Evolutionary conservation across 1,284 basidiomycete species (phyloP).

Genomic region (Tremellales sp.): DNA sequence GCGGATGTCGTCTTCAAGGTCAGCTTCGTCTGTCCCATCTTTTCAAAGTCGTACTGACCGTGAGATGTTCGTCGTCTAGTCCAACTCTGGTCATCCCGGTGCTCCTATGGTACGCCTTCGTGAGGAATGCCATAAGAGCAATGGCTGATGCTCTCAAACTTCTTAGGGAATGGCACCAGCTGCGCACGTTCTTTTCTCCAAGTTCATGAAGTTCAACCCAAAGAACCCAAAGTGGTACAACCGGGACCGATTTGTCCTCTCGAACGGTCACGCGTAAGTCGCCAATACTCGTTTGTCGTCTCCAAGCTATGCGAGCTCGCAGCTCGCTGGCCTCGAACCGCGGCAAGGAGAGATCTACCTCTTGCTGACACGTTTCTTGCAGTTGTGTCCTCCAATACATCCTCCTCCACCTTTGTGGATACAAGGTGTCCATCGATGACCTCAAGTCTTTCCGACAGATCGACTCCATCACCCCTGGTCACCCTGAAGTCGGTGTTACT

Average conservation of each 20-base stretch:
- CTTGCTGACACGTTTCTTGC: slow-evolving; percentile 4
- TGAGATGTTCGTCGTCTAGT: slow-evolving; percentile 54
- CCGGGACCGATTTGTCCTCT: slow-evolving; percentile 57
- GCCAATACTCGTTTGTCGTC: background rate
- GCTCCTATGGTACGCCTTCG: slow-evolving; percentile 65
- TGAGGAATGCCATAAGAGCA: background rate
- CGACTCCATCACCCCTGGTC: slow-evolving; percentile 83
- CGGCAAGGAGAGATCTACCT: no score
- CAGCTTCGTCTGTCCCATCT: slow-evolving; percentile 24
- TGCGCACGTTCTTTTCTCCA: slow-evolving; percentile 63
- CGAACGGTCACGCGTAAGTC: slow-evolving; percentile 8
- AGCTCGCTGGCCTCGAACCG: no score
- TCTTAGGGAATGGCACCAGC: slow-evolving; percentile 67
- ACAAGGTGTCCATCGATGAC: slow-evolving; percentile 54
- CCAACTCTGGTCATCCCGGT: slow-evolving; percentile 91
- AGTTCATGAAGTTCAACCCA: slow-evolving; percentile 48
- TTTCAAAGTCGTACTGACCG: slow-evolving; percentile 55
- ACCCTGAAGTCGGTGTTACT: slow-evolving; percentile 83
- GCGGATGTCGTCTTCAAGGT: slow-evolving; percentile 52
- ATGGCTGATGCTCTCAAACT: slow-evolving; percentile 5
- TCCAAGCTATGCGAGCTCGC: background rate
- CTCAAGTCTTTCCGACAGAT: slow-evolving; percentile 60
- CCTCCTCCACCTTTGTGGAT: slow-evolving; percentile 50
- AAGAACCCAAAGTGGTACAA: slow-evolving; percentile 83
- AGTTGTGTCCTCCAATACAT: slow-evolving; percentile 64